These are phyloP conservation scores for Gastrodia elata DNA, from an alignment of 106 monocot genomes.

Conservation along the genomic window DNA sequence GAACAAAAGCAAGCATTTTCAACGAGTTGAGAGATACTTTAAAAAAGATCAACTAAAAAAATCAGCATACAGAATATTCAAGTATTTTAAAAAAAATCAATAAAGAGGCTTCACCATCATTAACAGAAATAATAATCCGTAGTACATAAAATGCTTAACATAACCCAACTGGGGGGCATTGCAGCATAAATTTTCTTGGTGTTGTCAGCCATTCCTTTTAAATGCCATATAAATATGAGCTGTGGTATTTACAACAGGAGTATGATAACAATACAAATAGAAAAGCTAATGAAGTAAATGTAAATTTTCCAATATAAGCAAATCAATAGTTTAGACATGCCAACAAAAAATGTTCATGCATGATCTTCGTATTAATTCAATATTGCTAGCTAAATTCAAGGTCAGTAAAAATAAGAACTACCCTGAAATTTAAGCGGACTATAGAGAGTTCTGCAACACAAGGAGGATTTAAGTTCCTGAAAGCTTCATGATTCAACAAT, in stretches of 20 bases:
- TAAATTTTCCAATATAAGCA: slow-evolving; percentile 3
- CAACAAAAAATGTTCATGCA: not conserved
- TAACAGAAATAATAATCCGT: not conserved
- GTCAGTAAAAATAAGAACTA: not conserved
- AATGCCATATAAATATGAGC: not conserved
- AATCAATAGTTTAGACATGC: not conserved
- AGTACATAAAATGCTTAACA: not conserved
- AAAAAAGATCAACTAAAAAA: no score
- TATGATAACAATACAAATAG: not conserved
- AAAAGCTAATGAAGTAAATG: not conserved
- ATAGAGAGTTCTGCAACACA: not conserved
- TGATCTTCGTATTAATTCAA: not conserved
- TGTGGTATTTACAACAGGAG: not conserved
- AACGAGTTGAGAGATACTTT: no score
- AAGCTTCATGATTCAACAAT: not conserved
- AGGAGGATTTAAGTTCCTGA: not conserved
- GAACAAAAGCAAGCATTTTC: no score
- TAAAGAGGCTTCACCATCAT: not conserved
- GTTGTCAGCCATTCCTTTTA: not conserved
- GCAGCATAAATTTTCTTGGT: not conserved
- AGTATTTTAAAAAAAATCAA: not conserved
- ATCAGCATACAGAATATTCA: not conserved
- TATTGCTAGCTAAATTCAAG: not conserved
- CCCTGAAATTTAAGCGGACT: not conserved
- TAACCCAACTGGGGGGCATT: not conserved